Evolutionary conservation across 169 alveolate species (phyloP).

Genomic region (Cytauxzoon felis): DNA sequence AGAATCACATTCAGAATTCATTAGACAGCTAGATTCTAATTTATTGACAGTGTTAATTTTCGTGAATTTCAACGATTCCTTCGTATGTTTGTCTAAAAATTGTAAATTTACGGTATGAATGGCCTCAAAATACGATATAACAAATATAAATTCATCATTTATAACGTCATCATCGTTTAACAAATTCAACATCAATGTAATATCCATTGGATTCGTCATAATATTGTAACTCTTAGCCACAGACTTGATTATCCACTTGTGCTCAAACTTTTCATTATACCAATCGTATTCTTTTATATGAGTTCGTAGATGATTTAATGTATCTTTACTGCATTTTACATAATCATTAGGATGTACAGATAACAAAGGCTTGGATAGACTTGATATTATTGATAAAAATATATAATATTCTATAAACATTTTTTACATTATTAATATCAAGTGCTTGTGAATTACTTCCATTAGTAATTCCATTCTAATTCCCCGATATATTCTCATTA

Average conservation of each 20-base stretch:
- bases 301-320: neutral
- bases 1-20: neutral
- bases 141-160: constrained; percentile 1
- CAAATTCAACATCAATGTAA: neutral
- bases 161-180: neutral
- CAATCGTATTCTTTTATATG: neutral
- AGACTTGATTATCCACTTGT: neutral
- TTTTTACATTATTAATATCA: no score
- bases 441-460: no score
- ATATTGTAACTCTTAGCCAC: constrained; percentile 5
- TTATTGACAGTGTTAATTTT: no score
- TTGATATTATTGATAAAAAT: no score
- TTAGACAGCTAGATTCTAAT: neutral
- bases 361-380: no score
- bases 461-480: no score
- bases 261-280: neutral
- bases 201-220: constrained; percentile 10
- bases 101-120: constrained; percentile 10
- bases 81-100: neutral
- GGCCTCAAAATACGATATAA: constrained; percentile 39
- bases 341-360: no score
- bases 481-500: no score
- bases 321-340: no score
- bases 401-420: no score
- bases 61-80: neutral